Evolutionary conservation across 148 eudicot species (phyloP).

Genomic region (Amaranthus hypochondriacus): DNA sequence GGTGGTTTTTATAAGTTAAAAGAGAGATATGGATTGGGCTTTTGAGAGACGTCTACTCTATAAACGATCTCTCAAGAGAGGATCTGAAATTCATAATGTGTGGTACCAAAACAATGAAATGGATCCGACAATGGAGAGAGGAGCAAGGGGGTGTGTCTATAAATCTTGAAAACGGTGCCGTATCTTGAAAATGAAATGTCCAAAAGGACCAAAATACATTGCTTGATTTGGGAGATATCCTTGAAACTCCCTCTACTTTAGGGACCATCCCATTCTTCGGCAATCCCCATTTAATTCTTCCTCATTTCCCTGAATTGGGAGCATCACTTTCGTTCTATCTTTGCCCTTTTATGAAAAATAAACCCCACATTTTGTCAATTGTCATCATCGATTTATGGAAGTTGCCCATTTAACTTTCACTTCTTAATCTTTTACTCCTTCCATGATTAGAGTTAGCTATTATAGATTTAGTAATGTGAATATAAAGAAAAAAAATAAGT

Average conservation of each 20-base stretch:
- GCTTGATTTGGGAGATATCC: slow-evolving; percentile 10
- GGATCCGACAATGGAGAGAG: neutral
- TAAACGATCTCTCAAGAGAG: too few relatives aligned
- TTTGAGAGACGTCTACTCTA: too few relatives aligned
- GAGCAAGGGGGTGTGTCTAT: neutral
- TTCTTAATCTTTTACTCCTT: neutral
- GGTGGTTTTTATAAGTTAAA: too few relatives aligned
- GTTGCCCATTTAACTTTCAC: neutral
- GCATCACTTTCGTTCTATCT: neutral
- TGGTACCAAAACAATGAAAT: neutral
- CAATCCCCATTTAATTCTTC: too few relatives aligned
- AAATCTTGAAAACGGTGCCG: neutral
- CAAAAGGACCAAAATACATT: neutral
- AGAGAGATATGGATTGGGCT: too few relatives aligned
- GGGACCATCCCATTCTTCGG: neutral
- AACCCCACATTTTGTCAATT: neutral
- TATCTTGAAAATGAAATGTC: slow-evolving; percentile 1
- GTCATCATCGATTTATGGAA: too few relatives aligned
- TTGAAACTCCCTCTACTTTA: neutral
- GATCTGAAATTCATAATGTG: neutral
- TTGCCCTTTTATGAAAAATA: neutral
- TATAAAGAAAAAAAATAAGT: too few relatives aligned
- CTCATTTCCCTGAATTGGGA: neutral
- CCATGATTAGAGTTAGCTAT: too few relatives aligned
- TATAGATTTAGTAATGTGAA: too few relatives aligned